Conservation (phyloP, 768 basidiomycete genomes). For the Crassisporium funariophilum region DNA sequence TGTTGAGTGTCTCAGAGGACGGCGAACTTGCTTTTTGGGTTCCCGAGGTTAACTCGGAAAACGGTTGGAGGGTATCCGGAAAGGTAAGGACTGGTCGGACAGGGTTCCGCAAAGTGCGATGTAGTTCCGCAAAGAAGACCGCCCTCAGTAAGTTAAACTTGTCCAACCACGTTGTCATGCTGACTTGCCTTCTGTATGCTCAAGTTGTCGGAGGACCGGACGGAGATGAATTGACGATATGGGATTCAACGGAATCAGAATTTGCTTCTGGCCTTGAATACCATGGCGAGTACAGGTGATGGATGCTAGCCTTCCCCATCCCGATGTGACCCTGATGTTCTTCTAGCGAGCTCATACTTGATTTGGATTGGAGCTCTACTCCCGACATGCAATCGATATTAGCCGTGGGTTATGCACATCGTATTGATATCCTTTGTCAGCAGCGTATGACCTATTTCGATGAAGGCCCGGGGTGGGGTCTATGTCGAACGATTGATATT, state of each 20-base stretch:
- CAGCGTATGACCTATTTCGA: constrained; percentile 93
- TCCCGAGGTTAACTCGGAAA: constrained; percentile 41
- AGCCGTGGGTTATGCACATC: constrained; percentile 82
- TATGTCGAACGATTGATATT: constrained; percentile 71
- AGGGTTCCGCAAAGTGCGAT: constrained; percentile 70
- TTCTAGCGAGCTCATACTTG: constrained; percentile 62
- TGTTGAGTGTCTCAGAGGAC: constrained; percentile 74
- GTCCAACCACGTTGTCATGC: constrained; percentile 1
- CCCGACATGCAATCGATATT: constrained; percentile 88
- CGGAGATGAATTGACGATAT: constrained; percentile 86
- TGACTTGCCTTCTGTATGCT: constrained; percentile 8
- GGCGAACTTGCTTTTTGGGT: constrained; percentile 92
- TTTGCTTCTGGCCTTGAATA: constrained; percentile 91
- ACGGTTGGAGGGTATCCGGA: constrained; percentile 69
- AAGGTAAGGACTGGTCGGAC: constrained; percentile 70
- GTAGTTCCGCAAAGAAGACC: constrained; percentile 91
- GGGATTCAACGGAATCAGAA: constrained; percentile 95
- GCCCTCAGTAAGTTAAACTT: constrained; percentile 64
- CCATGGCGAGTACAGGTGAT: constrained; percentile 58
- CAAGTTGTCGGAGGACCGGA: constrained; percentile 61
- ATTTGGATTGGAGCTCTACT: constrained; percentile 93
- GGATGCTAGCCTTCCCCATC: constrained; percentile 9
- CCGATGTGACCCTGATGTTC: not conserved
- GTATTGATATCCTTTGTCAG: constrained; percentile 86
- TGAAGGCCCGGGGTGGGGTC: constrained; percentile 76